Conservation (phyloP, 768 basidiomycete genomes). For the Pholiota molesta region DNA sequence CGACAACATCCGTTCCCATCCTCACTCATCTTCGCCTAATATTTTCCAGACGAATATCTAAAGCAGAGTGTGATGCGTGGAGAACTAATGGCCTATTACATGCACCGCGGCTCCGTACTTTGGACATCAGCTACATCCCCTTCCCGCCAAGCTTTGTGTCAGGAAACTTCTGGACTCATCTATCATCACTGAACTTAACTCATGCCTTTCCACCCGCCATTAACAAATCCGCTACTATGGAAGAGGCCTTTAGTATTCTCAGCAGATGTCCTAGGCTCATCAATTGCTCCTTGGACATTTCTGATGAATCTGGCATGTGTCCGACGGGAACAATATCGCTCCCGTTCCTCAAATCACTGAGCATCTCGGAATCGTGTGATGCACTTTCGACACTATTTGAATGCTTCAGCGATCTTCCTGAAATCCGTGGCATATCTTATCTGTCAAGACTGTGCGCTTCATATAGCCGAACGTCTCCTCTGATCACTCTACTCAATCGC, state of each 20-base stretch:
- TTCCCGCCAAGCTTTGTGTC: conserved; percentile 4
- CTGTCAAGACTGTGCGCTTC: conserved; percentile 15
- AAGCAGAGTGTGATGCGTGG: conserved; percentile 2
- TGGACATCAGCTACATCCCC: conserved; percentile 17
- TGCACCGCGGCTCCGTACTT: conserved; percentile 7
- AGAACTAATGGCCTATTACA: conserved; percentile 7
- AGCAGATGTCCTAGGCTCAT: conserved; percentile 6
- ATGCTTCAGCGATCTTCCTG: conserved; percentile 9
- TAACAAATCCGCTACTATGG: neutral
- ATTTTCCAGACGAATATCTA: conserved; percentile 9
- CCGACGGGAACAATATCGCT: conserved; percentile 9
- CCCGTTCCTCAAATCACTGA: conserved; percentile 14
- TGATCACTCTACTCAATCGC: conserved; percentile 14
- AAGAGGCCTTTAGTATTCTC: conserved; percentile 14
- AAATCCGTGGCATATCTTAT: conserved; percentile 11
- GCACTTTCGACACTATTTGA: conserved; percentile 11
- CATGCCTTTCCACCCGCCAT: conserved; percentile 1
- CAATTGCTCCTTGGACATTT: conserved; percentile 15
- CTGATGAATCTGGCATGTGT: conserved; percentile 8
- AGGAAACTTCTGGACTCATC: conserved; percentile 5
- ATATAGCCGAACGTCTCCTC: conserved; percentile 9
- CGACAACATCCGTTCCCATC: conserved; percentile 5
- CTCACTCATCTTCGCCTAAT: conserved; percentile 16
- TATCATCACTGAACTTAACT: conserved; percentile 14
- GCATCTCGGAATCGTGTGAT: conserved; percentile 6